Evolutionary conservation across 331 rosid species (phyloP), one percentile per base, ranked within the genome.

Genomic region (Malus hybrid): DNA sequence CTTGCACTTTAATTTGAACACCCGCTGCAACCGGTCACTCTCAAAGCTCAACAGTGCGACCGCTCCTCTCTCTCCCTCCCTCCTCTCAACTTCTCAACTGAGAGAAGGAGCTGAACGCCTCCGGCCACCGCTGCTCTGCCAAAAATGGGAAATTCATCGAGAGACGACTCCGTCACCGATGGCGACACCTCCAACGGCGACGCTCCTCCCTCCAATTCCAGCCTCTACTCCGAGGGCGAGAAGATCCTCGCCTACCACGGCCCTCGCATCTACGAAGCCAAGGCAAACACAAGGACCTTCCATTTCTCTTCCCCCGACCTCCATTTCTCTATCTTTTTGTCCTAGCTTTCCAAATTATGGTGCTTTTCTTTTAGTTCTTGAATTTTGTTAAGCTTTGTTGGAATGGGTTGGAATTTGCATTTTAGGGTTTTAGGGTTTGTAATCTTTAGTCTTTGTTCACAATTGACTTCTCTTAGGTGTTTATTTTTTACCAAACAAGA

Each of bases 221-320:
- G 70, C 63, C 76, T 81, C 60, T 93, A 76, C 91, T 68, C 87
- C 57, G 96, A 84, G 64, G 92, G 92, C 57, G 98, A 93, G 82
- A 93, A 84, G 86, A 95, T 93, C 44, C 93, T 93, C 50, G 98
- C 97, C 20, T 89, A 88, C 70, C 97, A 91, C 29, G 97, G 97
- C 57, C 93, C 92, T 79, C 91, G 97, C 84, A 87, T 93, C 90
- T 93, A 93, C 79, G 96, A 91, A 88, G 97, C 98, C 77, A 91
- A 91, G 98, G 98, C 75, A 83, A 42, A 42, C 36, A 64, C 16
- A 63, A 20, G 12, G 4, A 7, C 34, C 50, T 77, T 29, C 71
- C 73, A 28, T 55, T 53, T 72, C 50, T 28, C 2, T 16, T 20
- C 10, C 22, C 63, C 10, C 19, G 50, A 48, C 39, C 63, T 32